A percentile compares a stretch with the other conserved stretches of the same genome.
Evolutionary conservation across 2,329 filamentous ascomycete species (phyloP).

Genomic region (Aspergillus sp.): DNA sequence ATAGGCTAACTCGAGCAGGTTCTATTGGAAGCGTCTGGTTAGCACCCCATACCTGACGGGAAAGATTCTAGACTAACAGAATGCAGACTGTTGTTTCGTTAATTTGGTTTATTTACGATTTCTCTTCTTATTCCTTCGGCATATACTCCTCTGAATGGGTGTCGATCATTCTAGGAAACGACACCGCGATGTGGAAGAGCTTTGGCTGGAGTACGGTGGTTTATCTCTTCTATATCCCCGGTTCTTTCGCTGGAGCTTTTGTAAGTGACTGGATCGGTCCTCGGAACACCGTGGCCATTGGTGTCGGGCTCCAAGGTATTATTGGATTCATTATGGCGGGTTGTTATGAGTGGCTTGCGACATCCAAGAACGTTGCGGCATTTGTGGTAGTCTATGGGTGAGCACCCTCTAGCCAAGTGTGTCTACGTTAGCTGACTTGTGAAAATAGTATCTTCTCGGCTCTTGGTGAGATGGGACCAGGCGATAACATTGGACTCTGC

Average conservation of each 20-base stretch:
- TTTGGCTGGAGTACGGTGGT: slow-evolving; percentile 88
- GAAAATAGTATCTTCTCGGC: slow-evolving; percentile 60
- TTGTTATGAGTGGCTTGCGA: slow-evolving; percentile 65
- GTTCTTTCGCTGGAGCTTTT: slow-evolving; percentile 71
- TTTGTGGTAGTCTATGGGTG: slow-evolving; percentile 74
- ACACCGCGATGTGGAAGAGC: slow-evolving; percentile 63
- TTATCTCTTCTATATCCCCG: slow-evolving; percentile 85
- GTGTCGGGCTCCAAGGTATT: slow-evolving; percentile 67
- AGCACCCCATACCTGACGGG: neutral
- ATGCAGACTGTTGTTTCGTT: slow-evolving; percentile 55
- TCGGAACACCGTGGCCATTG: slow-evolving; percentile 65
- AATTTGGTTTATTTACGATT: slow-evolving; percentile 88
- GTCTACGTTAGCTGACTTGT: neutral
- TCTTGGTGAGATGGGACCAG: slow-evolving; percentile 76
- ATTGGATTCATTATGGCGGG: slow-evolving; percentile 89
- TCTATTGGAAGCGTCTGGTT: slow-evolving; percentile 69
- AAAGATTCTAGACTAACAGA: slow-evolving; percentile 4
- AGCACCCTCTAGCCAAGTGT: slow-evolving; percentile 1
- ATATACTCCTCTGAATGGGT: slow-evolving; percentile 70
- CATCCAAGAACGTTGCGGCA: slow-evolving; percentile 61
- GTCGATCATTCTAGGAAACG: slow-evolving; percentile 55
- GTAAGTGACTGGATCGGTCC: slow-evolving; percentile 76
- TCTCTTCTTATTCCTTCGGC: slow-evolving; percentile 77
- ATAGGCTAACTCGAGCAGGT: slow-evolving; percentile 51
- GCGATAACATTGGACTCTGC: slow-evolving; percentile 84